phyloP scores from a whole-genome alignment of 164 flowering plant species.

The Kalanchoe fedtschenkoi region DNA sequence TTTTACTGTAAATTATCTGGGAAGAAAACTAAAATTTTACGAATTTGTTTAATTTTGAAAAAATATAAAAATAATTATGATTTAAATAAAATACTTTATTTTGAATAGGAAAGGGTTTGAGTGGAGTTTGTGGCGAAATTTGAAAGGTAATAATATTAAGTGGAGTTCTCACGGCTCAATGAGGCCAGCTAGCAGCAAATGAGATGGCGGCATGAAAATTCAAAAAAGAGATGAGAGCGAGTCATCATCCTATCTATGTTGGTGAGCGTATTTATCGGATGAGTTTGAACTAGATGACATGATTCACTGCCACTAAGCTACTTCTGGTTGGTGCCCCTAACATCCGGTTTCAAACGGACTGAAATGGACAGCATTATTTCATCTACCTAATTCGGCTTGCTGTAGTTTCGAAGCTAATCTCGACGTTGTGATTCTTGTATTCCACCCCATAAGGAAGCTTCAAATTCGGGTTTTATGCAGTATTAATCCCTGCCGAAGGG shows the following conservation, averaged over 20 bases:
- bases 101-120: too few species aligned
- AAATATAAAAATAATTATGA: too few species aligned
- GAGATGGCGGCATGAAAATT: background rate
- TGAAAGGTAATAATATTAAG: background rate
- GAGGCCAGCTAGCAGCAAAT: background rate
- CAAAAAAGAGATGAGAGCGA: background rate
- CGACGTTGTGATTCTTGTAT: background rate
- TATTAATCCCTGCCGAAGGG: too few species aligned
- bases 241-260: too few species aligned
- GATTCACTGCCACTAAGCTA: background rate
- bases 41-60: too few species aligned
- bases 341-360: background rate
- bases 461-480: too few species aligned
- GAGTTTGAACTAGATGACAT: background rate
- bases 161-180: slow-evolving; percentile 1
- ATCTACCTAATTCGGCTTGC: background rate
- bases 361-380: slow-evolving; percentile 1
- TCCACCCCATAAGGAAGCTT: background rate
- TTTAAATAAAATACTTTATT: too few species aligned
- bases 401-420: background rate
- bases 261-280: too few species aligned
- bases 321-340: background rate
- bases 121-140: background rate
- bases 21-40: too few species aligned
- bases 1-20: too few species aligned